Base-by-base conservation (phyloP, 1,139 yeast species). In the Pneumocystis oryctolagi region DNA sequence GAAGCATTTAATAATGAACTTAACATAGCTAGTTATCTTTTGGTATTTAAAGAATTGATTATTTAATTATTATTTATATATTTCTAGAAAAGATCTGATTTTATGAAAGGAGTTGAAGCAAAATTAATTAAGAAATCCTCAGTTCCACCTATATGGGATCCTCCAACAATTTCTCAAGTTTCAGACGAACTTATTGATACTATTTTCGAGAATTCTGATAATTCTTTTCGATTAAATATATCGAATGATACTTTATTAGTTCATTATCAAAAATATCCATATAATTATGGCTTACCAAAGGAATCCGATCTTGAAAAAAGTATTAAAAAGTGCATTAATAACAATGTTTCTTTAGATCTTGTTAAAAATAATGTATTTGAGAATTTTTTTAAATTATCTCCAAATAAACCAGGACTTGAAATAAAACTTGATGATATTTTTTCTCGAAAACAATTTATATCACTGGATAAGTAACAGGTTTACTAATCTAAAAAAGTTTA, bases 61-160 rank as follows among this genome's bases (percentile, higher is more conserved):
- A 1, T 3, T 25, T 25, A 14, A n/a, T 47, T 47, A 5, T 25
- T 25, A 25, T 25, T 47, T 12, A 47, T 47, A 14, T 25, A 87
- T 72, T 80, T 89, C 74, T 82, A 87, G 84, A 73, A 77, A 58
- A 78, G 79, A 63, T 79, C 82, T 16, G 87, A 82, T 69, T 87
- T 87, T 71, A 84, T 80, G 63, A 85, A 84, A 73, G 90, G 96
- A 69, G 92, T 92, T 65, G 73, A 80, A 68, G 83, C 87, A 68
- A 82, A 88, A 74, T 80, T 87, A 70, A 80, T 85, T 69, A 62
- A 55, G 42, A 58, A 42, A 32, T 31, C 55, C 14, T 12, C 55
- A 5, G 55, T 47, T 47, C 14, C 5, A 47, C 55, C 55, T 12
- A 31, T 47, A 47, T 47, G 55, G 55, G 25, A 47, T 9, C 55